These are phyloP conservation scores for Coniochaeta sp. DNA, from an alignment of 2,329 filamentous ascomycete species.

Conservation along the genomic window DNA sequence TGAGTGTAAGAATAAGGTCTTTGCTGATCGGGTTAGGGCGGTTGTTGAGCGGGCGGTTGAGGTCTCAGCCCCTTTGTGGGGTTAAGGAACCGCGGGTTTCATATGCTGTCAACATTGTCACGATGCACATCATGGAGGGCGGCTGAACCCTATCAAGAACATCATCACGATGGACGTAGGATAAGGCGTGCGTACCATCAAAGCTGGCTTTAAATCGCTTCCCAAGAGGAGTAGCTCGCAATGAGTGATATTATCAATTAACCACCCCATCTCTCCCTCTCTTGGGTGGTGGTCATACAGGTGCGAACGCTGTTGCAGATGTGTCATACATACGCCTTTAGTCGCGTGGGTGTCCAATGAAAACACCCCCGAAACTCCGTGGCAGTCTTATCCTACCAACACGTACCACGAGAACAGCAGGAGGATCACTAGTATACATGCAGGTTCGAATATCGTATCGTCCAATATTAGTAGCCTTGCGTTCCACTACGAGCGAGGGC, in stretches of 20 bases:
- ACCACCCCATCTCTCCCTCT: neutral
- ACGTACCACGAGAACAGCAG: neutral
- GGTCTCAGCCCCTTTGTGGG: constrained; percentile 70
- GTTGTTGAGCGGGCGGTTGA: constrained; percentile 88
- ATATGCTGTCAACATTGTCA: neutral
- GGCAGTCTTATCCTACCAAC: neutral
- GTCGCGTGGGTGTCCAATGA: neutral
- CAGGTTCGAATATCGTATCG: neutral
- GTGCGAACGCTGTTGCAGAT: neutral
- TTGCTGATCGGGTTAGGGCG: constrained; percentile 77
- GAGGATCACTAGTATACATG: neutral
- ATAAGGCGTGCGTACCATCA: neutral
- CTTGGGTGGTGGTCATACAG: neutral
- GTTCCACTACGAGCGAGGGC: constrained; percentile 8
- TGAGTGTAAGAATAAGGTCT: constrained; percentile 70
- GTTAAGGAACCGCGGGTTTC: constrained; percentile 19
- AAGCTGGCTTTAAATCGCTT: neutral
- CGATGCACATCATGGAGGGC: neutral
- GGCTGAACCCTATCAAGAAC: neutral
- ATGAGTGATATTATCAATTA: neutral
- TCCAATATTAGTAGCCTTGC: neutral
- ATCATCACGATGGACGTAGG: neutral
- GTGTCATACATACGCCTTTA: neutral
- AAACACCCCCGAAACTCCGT: neutral
- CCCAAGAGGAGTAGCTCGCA: neutral